phyloP scores from a whole-genome alignment of 345 rosid species.

The Moricandia moricandioides region DNA sequence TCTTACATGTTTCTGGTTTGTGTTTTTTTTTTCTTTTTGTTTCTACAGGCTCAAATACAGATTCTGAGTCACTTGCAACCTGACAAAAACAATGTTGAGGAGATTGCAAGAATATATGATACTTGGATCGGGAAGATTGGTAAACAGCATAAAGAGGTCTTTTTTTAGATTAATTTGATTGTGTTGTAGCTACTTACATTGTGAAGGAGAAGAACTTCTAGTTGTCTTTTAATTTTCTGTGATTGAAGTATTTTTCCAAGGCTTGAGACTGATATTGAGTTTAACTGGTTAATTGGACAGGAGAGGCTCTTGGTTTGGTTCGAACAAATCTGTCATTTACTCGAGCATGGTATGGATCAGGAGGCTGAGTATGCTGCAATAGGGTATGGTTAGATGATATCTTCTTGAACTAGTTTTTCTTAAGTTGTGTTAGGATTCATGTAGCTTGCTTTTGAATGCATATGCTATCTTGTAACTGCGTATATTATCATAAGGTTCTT shows the following conservation, averaged over 20 bases:
- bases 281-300: conserved; percentile 40
- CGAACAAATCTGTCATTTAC: conserved; percentile 61
- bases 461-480: too few relatives aligned
- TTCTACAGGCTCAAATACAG: conserved; percentile 59
- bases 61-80: conserved; percentile 47
- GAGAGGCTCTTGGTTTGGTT: conserved; percentile 54
- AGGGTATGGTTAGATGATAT: conserved; percentile 40
- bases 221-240: neutral
- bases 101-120: conserved; percentile 52
- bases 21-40: neutral
- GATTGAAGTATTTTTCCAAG: neutral
- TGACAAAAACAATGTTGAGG: conserved; percentile 25
- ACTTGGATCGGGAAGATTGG: conserved; percentile 71
- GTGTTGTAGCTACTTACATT: neutral
- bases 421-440: neutral
- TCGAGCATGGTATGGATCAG: conserved; percentile 46
- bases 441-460: neutral
- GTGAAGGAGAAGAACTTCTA: neutral
- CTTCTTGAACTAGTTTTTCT: conserved; percentile 5
- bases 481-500: neutral
- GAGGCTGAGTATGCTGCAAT: conserved; percentile 53
- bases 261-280: conserved; percentile 12
- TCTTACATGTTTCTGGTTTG: neutral
- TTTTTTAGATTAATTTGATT: neutral
- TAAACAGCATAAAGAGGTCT: conserved; percentile 47